Evolutionary conservation across 2,329 filamentous ascomycete species (phyloP), one percentile per base, ranked within the genome.

Genomic region (Escovopsis sp.): DNA sequence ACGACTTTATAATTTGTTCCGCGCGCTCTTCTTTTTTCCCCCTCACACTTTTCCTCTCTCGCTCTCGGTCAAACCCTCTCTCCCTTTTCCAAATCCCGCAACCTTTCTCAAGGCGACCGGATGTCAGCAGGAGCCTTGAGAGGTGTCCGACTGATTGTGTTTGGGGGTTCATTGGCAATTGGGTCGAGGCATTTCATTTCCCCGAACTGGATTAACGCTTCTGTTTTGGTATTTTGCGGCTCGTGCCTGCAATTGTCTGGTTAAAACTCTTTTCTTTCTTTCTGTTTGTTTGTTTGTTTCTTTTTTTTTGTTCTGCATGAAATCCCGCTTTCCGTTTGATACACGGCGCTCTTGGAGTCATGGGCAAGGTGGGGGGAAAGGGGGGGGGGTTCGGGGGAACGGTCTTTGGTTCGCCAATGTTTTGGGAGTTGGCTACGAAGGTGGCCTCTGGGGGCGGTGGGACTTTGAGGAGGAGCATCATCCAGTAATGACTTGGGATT

Each of bases 341-440:
- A 59, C 55, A 59, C 47, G 61, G 62, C 61, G 62, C 59, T 36
- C 27, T 61, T 51, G 61, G 61, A 63, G 62, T 64, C 53, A 51
- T 48, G 51, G 58, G 58, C 52, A 55, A 55, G 57, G 54, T 54
- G 53, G 27, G 27, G 27, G 27, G 27, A 30, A 30, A 8, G 27
- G 3, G 8, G 27, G 27, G 3, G 27, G 53, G 47, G 51, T 48
- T 50, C 43, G 57, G 52, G 53, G 47, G 51, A 48, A 51, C 43
- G 57, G 52, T 50, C 41, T 56, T 36, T 55, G 59, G 56, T 59
- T 58, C 56, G 52, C 51, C 51, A 49, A 51, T 41, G 54, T 36
- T 52, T 54, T 30, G 27, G 57, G 58, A 59, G 59, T 60, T 59
- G 57, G 55, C 52, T 53, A 53, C 50, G 46, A 40, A 49, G 48